Conservation (phyloP, 163 green algal species). For the Chlamydomonas reinhardtii region DNA sequence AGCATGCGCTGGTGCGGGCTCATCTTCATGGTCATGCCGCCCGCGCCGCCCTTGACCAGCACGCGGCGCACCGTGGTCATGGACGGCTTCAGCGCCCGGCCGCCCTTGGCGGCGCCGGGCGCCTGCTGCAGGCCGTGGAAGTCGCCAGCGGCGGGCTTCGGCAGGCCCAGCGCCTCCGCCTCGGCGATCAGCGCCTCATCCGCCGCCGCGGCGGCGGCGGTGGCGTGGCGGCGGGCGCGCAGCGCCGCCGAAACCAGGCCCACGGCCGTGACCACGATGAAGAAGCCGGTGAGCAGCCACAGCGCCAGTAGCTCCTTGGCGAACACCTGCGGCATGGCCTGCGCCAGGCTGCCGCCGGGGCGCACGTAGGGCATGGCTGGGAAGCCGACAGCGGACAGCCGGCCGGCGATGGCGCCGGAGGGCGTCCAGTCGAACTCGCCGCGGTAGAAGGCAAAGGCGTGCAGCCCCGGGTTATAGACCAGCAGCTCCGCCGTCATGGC, state of each 20-base stretch:
- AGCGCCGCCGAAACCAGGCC: not conserved
- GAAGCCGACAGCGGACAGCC: slow-evolving; percentile 13
- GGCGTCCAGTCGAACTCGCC: slow-evolving; percentile 43
- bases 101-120: too few species aligned
- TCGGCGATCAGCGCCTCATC: not conserved
- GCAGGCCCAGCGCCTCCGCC: not conserved
- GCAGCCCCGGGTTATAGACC: slow-evolving; percentile 56
- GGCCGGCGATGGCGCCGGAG: slow-evolving; percentile 46
- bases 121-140: not conserved
- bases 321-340: slow-evolving; percentile 17
- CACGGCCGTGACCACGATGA: slow-evolving; percentile 1
- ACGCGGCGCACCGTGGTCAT: not conserved
- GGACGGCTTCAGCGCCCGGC: too few species aligned
- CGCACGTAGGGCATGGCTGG: slow-evolving; percentile 45
- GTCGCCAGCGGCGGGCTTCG: not conserved
- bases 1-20: not conserved
- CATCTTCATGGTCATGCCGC: not conserved
- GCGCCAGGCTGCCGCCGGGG: not conserved
- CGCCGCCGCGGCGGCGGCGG: slow-evolving; percentile 8
- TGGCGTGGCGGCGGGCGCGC: slow-evolving; percentile 4
- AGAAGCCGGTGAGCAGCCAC: slow-evolving; percentile 50
- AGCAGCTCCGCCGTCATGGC: slow-evolving; percentile 57
- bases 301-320: slow-evolving; percentile 53
- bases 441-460: slow-evolving; percentile 51
- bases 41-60: not conserved